Base-by-base conservation (phyloP, 768 basidiomycete genomes). In the Lentinula guzmanii region DNA sequence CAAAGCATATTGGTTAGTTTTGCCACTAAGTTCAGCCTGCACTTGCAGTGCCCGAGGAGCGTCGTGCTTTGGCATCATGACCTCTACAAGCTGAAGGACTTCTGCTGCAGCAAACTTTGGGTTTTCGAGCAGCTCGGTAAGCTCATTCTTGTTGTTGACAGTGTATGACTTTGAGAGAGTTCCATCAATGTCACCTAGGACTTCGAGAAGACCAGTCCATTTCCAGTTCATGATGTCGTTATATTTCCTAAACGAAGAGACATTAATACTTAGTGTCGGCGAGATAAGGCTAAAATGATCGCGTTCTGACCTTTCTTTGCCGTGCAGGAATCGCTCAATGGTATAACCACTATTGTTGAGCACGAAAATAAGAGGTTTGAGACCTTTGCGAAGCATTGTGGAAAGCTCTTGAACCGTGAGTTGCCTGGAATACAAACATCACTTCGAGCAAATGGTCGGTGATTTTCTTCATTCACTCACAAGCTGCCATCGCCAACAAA, bases 161-260 rank as follows among this genome's bases (percentile, higher is more conserved):
- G 79, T 86, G 72, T 89, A 87, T 2, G 88, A 88, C 67, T 76
- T 77, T 48, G 82, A 81, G 18, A 76, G 69, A 31, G 76, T 76
- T 57, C 80, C 80, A 34, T 82, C 72, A 41, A 76, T 62, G 65
- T 84, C 85, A 48, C 83, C 84, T 45, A 91, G 75, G 33, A 82
- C 79, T 35, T 77, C 77, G n/a, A 91, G 75, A 35, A 91, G 77
- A 60, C 76, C 75, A 2, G 85, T 80, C 85, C 86, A 91, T 67
- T 84, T 82, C 90, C 94, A 97, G 67, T 87, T 75, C 31, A 81
- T 77, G 65, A 98, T 88, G 69, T 97, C 87, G 70, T 96, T 96
- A 74, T 97, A 95, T 70, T 86, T 83, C 60, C 90, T 86, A 65
- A 52, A 37, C 61, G 28, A 56, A 61, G 18, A 55, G 15, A 34